Conservation (phyloP, 2,329 filamentous ascomycete genomes). For the Aspergillus fijiensis region DNA sequence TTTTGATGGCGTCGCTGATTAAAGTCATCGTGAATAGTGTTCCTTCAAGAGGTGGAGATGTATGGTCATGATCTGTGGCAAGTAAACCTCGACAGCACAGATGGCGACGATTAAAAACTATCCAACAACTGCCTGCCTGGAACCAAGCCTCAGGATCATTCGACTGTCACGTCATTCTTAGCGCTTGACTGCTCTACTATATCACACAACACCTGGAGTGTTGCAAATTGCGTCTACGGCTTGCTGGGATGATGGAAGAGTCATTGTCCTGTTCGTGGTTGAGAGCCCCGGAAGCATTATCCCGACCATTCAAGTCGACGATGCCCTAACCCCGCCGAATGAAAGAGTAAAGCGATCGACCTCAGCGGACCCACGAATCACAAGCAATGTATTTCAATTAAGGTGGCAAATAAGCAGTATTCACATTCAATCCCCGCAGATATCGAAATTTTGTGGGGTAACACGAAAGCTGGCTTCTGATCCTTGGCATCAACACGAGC, state of each 20-base stretch:
- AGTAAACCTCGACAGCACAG: not conserved
- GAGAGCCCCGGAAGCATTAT: not conserved
- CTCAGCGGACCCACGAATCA: not conserved
- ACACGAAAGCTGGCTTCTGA: not conserved
- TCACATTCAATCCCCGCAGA: no score
- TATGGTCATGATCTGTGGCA: not conserved
- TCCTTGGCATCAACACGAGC: not conserved
- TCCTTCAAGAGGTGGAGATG: not conserved
- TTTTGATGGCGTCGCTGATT: conserved; percentile 37
- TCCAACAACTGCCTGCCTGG: not conserved
- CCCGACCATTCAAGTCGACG: not conserved
- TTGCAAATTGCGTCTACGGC: not conserved
- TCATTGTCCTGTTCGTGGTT: not conserved
- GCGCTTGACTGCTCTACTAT: not conserved
- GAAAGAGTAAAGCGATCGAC: not conserved
- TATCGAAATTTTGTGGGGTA: not conserved
- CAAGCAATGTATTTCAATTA: not conserved
- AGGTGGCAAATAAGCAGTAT: not conserved
- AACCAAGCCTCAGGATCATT: no score
- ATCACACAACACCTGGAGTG: not conserved
- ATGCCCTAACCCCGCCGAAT: not conserved
- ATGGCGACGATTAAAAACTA: not conserved
- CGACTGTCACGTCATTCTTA: not conserved
- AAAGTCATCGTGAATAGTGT: not conserved
- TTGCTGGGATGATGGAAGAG: not conserved